Percentiles rank a stretch among this genome's conserved stretches.
Evolutionary conservation across 148 eudicot species (phyloP).

Genomic region (Camellia lanceoleosa): DNA sequence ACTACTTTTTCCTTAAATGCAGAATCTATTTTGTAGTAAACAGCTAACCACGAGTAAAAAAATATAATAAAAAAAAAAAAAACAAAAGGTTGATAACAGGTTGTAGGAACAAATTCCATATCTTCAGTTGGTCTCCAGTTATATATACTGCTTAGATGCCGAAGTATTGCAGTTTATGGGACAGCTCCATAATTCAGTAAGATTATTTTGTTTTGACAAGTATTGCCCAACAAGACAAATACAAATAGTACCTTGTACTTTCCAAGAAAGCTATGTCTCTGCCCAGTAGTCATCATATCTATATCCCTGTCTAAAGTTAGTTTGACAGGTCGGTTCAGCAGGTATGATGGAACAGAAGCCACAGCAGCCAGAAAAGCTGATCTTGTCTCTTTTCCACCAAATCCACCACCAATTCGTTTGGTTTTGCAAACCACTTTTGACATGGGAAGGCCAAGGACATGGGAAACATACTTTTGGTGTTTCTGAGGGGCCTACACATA

Average conservation of each 20-base stretch:
- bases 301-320: slow-evolving; percentile 83
- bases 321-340: slow-evolving; percentile 79
- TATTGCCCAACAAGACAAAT: background rate
- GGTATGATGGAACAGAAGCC: slow-evolving; percentile 44
- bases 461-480: slow-evolving; percentile 92
- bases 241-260: slow-evolving; percentile 70
- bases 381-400: slow-evolving; percentile 98
- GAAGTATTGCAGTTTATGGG: too few species aligned
- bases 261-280: slow-evolving; percentile 98
- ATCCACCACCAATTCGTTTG: slow-evolving; percentile 96
- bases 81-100: too few species aligned
- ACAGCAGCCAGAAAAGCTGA: slow-evolving; percentile 86
- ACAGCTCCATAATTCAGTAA: too few species aligned
- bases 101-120: too few species aligned
- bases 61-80: too few species aligned
- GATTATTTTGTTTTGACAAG: too few species aligned
- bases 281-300: slow-evolving; percentile 95
- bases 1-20: background rate
- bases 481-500: slow-evolving; percentile 84
- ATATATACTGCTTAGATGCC: too few species aligned
- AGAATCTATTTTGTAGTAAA: background rate
- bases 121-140: too few species aligned
- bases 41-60: too few species aligned
- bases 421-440: slow-evolving; percentile 95
- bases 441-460: slow-evolving; percentile 97